Percentiles rank a stretch among this genome's conserved stretches.
These are phyloP conservation scores for Filobasidium wieringae DNA, from an alignment of 768 basidiomycete genomes.

Conservation along the genomic window DNA sequence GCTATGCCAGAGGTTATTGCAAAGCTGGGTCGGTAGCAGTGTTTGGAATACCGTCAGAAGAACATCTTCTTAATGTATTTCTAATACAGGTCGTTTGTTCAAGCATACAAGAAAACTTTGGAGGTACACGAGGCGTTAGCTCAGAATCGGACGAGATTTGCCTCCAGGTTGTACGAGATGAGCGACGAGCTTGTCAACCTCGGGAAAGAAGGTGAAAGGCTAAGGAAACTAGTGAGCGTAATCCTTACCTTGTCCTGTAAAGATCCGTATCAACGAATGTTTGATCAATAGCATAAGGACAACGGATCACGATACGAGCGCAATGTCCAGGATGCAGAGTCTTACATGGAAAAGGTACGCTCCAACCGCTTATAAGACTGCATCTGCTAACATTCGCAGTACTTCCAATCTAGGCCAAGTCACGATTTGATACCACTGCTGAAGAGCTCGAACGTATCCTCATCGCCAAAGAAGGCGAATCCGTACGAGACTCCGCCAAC, in stretches of 20 bases:
- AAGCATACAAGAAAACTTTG: constrained; percentile 78
- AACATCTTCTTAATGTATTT: neutral
- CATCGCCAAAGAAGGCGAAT: constrained; percentile 90
- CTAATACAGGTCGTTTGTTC: constrained; percentile 46
- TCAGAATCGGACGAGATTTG: constrained; percentile 74
- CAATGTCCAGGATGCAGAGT: constrained; percentile 74
- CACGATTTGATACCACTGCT: constrained; percentile 71
- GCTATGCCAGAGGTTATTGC: constrained; percentile 74
- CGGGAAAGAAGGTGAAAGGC: constrained; percentile 86
- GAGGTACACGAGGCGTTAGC: constrained; percentile 79
- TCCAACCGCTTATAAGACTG: neutral
- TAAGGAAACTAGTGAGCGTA: constrained; percentile 61
- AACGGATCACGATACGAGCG: constrained; percentile 78
- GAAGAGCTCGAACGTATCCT: constrained; percentile 90
- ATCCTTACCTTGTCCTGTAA: no score
- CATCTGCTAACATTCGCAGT: neutral
- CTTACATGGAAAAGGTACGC: constrained; percentile 60
- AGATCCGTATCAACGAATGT: no score
- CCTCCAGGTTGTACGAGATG: constrained; percentile 85
- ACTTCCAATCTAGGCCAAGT: constrained; percentile 47
- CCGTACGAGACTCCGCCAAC: constrained; percentile 56
- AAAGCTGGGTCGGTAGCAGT: constrained; percentile 69
- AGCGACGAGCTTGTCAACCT: constrained; percentile 79
- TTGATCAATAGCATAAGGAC: constrained; percentile 74
- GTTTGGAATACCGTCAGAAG: neutral